Conservation (phyloP, 2,329 filamentous ascomycete species). For the Aspergillus ruber region DNA sequence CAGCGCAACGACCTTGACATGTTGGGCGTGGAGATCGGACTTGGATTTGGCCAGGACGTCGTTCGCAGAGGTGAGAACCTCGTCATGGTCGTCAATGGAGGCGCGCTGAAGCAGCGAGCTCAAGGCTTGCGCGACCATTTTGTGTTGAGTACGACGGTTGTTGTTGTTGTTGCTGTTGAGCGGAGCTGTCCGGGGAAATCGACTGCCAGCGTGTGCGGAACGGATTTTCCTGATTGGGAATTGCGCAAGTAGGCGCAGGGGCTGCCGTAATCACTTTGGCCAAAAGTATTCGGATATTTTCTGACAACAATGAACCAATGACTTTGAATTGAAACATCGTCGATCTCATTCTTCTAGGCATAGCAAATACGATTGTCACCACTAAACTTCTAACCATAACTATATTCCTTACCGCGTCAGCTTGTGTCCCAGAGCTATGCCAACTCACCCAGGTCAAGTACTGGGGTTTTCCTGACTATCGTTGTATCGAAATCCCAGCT, state of each 20-base stretch:
- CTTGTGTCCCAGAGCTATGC: no score
- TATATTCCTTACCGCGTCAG: no score
- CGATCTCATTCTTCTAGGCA: neutral
- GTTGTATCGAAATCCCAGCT: neutral
- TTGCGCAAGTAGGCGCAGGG: neutral
- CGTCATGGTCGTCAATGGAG: conserved; percentile 56
- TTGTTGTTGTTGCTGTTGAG: neutral
- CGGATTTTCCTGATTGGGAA: neutral
- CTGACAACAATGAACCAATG: neutral
- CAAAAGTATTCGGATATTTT: neutral
- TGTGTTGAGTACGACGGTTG: neutral
- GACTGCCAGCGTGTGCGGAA: neutral
- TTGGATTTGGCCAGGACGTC: conserved; percentile 52
- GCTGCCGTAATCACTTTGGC: neutral
- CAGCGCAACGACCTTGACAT: conserved; percentile 54
- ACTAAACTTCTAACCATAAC: no score
- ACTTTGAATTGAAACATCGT: neutral
- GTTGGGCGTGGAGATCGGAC: conserved; percentile 50
- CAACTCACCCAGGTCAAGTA: no score
- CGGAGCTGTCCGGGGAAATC: neutral
- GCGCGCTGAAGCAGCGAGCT: conserved; percentile 51
- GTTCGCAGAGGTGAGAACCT: conserved; percentile 55
- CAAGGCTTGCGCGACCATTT: conserved; percentile 42
- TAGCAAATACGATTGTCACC: no score
- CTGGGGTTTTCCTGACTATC: no score